phyloP scores from a whole-genome alignment of 1,139 yeast genomes.

The Suhomyces bolitotheri region DNA sequence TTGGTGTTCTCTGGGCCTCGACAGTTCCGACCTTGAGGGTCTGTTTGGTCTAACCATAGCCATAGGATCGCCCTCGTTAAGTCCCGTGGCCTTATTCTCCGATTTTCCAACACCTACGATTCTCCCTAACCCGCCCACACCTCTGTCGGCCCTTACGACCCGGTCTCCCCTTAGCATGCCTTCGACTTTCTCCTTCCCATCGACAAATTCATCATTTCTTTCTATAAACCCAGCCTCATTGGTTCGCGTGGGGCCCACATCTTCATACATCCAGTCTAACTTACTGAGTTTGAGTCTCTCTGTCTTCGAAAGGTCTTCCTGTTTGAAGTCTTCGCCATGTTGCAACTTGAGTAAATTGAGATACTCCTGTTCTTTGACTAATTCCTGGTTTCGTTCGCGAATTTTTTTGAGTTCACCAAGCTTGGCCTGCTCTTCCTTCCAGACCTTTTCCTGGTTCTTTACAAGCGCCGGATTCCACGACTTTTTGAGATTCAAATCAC shows the following conservation, averaged over 20 bases:
- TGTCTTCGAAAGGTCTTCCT: conserved; percentile 29
- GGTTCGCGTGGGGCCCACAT: conserved; percentile 23
- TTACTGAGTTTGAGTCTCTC: conserved; percentile 50
- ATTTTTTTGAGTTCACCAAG: conserved; percentile 68
- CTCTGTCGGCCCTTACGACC: conserved; percentile 11
- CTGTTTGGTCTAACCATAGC: conserved; percentile 35
- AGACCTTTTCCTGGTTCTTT: conserved; percentile 82
- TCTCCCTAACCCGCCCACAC: conserved; percentile 16
- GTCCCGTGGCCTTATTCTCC: background rate
- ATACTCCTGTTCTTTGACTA: conserved; percentile 62
- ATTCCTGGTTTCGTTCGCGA: conserved; percentile 64
- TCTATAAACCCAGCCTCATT: conserved; percentile 36
- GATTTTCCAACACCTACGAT: conserved; percentile 22
- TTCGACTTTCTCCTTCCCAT: conserved; percentile 38
- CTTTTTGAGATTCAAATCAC: conserved; percentile 84
- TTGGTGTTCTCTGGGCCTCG: too few species aligned
- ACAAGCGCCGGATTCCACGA: conserved; percentile 94
- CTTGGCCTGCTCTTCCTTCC: conserved; percentile 81
- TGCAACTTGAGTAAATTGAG: conserved; percentile 58
- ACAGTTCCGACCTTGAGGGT: too few species aligned
- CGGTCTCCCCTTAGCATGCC: conserved; percentile 29
- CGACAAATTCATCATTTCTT: conserved; percentile 36
- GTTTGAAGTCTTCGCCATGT: conserved; percentile 35
- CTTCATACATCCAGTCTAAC: conserved; percentile 87
- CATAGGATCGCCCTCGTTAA: conserved; percentile 55